Evolutionary conservation across 768 basidiomycete species (phyloP), one percentile per base, ranked within the genome.

Genomic region (Amanita molliuscula): DNA sequence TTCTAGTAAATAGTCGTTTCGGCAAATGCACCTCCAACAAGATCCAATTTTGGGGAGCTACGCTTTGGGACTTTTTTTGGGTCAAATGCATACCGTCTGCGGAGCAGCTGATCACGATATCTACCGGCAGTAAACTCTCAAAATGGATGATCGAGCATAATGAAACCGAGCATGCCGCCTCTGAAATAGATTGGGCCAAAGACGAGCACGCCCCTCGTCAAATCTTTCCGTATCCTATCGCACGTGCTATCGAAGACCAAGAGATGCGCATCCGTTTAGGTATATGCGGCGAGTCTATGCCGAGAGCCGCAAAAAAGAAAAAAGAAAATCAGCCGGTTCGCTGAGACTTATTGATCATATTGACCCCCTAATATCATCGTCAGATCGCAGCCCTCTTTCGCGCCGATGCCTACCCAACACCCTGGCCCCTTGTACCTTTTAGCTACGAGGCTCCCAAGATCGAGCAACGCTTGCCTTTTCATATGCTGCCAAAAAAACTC

Each of bases 341-440:
- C 29, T 28, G 25, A n/a, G 7, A 4, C 11, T 13, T 21, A 3
- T 9, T 20, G 8, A 44, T 16, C 1, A 15, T 28, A 3, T 28
- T 1, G 25, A 18, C 15, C 9, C 9, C 8, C 29, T 36, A 18
- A 34, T 35, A 10, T 10, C 6, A 2, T 21, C 13, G 1, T 34
- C 20, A 47, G 31, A 15, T 20, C 10, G 8, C 18, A 10, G 6
- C 7, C 16, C 15, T 33, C n/a, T 33, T 18, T 46, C 3, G 44
- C 26, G 15, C 29, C 3, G 45, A 47, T 3, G 7, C 25, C 35
- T 73, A 75, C 45, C 69, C 72, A 6, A 49, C 58, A 13, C 67
- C 67, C 15, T 72, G 72, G 70, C 70, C 73, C 3, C 48, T 68
- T 4, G 56, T 59, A 1, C 74, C 74, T 0, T 75, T 74, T 51